Evolutionary conservation across 352 stramenopile genomes (phyloP).

Genomic region (Globisporangium nagaii): DNA sequence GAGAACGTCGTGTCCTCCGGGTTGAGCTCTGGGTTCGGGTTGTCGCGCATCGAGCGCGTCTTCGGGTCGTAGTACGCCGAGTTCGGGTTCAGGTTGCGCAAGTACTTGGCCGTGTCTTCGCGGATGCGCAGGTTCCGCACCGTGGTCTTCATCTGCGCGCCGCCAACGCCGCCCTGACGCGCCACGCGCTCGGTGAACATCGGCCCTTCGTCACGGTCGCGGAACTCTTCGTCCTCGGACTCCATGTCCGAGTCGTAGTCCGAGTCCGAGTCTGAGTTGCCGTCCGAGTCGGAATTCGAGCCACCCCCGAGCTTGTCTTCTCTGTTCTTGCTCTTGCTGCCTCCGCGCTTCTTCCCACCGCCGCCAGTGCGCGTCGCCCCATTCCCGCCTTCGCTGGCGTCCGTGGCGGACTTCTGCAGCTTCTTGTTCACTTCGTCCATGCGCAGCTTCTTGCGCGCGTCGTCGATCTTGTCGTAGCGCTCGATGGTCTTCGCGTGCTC

Average conservation of each 20-base stretch:
- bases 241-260: constrained; percentile 86
- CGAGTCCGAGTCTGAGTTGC: constrained; percentile 79
- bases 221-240: constrained; percentile 90
- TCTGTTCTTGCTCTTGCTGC: constrained; percentile 17
- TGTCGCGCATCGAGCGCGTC: constrained; percentile 97
- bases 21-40: constrained; percentile 95
- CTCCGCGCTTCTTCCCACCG: constrained; percentile 26
- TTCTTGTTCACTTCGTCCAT: constrained; percentile 78
- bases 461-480: constrained; percentile 81
- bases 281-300: constrained; percentile 17
- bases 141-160: constrained; percentile 97
- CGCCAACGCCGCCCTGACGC: constrained; percentile 93
- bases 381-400: too few species aligned
- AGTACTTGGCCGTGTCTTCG: constrained; percentile 99
- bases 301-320: constrained; percentile 3
- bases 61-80: constrained; percentile 99
- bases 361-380: too few species aligned
- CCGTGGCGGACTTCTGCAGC: constrained; percentile 26
- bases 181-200: constrained; percentile 94
- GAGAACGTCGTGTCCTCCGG: constrained; percentile 91
- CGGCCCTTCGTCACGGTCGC: constrained; percentile 88
- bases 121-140: constrained; percentile 98
- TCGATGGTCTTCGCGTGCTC: constrained; percentile 75
- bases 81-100: constrained; percentile 97
- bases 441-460: constrained; percentile 68